Base-by-base conservation (phyloP, 495 filamentous ascomycete species). In the Daldinia loculata region DNA sequence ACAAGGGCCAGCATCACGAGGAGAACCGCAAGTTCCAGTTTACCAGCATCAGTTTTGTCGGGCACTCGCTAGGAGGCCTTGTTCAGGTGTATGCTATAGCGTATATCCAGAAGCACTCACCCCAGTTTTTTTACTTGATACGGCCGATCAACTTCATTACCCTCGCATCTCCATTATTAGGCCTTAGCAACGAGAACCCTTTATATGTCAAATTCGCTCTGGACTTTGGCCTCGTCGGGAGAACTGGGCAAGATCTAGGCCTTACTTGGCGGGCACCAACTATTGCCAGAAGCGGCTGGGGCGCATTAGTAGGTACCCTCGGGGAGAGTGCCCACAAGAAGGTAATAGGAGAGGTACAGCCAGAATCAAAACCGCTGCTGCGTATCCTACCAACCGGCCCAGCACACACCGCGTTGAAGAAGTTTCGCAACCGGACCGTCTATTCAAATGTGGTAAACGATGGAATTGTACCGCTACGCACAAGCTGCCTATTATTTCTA, bases 361-460 rank as follows among this genome's bases (percentile, higher is more conserved):
- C 92, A 1, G 89, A 91, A 51, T 89, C 93, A 3, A 99, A 99
- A 76, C 95, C 95, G 0, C 82, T 99, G 19, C 80, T 99, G 19
- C 88, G 95, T 24, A 97, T 98, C 67, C 79, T 99, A 15, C 95
- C 95, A 0, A 95, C 93, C 26, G 95, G 95, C 19, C 95, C 96
- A 29, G 95, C 95, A 6, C 94, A 98, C 79, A 87, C 89, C 41
- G 94, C 92, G 0, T 81, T 99, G 57, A 87, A 89, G 73, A 92
- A 90, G 78, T 99, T 98, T 74, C 86, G 93, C 51, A 97, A 95
- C 75, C 85, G 96, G 17, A 99, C 95, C 0, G 84, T 98, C 1
- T 99, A 99, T 76, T 97, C 94, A 1, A 99, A 99, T 74, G 93
- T 98, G 29, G 96, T 99, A 48, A 99, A 99, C 79, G 95, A 99